phyloP scores from a whole-genome alignment of 2,329 filamentous ascomycete genomes.

The Cryphonectria radicalis region DNA sequence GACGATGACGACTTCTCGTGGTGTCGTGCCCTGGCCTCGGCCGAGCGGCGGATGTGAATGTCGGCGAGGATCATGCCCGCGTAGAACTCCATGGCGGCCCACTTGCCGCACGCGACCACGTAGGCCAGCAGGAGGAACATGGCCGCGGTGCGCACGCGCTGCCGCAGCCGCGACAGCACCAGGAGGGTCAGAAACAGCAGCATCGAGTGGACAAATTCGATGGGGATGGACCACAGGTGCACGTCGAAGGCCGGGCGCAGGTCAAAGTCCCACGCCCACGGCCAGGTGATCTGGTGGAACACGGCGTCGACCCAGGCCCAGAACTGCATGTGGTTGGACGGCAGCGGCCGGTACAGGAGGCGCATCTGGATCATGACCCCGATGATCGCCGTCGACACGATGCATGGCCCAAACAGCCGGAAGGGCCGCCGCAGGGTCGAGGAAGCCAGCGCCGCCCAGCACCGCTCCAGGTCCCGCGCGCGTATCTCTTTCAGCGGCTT shows the following conservation, averaged over 20 bases:
- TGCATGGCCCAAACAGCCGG: constrained; percentile 51
- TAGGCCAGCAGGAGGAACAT: constrained; percentile 43
- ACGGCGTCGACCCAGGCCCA: constrained; percentile 37
- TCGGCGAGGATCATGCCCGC: constrained; percentile 52
- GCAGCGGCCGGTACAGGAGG: constrained; percentile 35
- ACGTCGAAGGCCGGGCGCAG: constrained; percentile 45
- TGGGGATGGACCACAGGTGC: constrained; percentile 54
- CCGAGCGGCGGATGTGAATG: constrained; percentile 43
- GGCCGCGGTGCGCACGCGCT: constrained; percentile 38
- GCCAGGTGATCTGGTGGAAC: constrained; percentile 41
- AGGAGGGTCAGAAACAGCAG: constrained; percentile 47
- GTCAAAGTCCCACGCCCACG: constrained; percentile 42
- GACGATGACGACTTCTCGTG: constrained; percentile 18
- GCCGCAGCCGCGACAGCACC: constrained; percentile 42
- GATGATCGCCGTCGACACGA: constrained; percentile 47
- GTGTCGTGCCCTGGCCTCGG: constrained; percentile 31
- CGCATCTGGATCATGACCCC: constrained; percentile 41
- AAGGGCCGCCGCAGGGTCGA: constrained; percentile 52
- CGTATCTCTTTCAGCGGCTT: constrained; percentile 49
- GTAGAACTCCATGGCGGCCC: constrained; percentile 52
- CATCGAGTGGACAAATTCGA: constrained; percentile 52
- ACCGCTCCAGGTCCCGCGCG: constrained; percentile 42
- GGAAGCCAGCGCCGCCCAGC: constrained; percentile 47
- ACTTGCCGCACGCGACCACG: constrained; percentile 44
- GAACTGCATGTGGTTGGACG: constrained; percentile 36